Evolutionary conservation across 768 basidiomycete species (phyloP), one percentile per base, ranked within the genome.

Genomic region (Gymnopilus junonius): DNA sequence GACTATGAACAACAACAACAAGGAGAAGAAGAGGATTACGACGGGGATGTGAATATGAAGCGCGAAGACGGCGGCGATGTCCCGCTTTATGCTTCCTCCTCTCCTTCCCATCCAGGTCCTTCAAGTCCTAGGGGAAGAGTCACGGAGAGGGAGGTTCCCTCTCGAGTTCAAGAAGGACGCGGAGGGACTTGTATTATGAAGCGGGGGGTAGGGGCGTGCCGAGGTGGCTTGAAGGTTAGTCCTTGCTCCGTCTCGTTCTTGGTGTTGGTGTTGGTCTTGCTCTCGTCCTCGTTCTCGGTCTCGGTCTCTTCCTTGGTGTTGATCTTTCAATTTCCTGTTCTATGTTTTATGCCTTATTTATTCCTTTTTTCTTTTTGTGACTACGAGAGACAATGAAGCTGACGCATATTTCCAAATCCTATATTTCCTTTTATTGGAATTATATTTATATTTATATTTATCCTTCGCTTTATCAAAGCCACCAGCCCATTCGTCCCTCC

Each of bases 201-300:
- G 63, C 55, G 17, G 67, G 65, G 43, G 68, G 65, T n/a, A 74
- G 12, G 58, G 61, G 65, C 17, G 63, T 79, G 2, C 75, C 78
- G 8, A 71, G 75, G 46, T 82, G 81, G 81, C 64, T 82, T 15
- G 74, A 81, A 71, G 71, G 80, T 79, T 31, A n/a, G n/a, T 50
- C 11, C 25, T 8, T 27, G n/a, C n/a, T n/a, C n/a, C 25, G 11
- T 46, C 21, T 46, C 5, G 21, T 1, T 2, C 15, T 46, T n/a
- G n/a, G n/a, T n/a, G n/a, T n/a, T n/a, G n/a, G n/a, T n/a, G n/a
- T n/a, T 42, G 59, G 32, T 14, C 27, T 29, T 51, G 20, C 23
- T 34, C 50, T 39, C n/a, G 20, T 45, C 21, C 17, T 29, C 11
- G 37, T 40, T 21, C n/a, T 42, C n/a, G 11, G n/a, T n/a, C n/a